A percentile compares a stretch with the other conserved stretches of the same genome.
phyloP scores from a whole-genome alignment of 139 green algal species.

The Chlorella vulgaris region DNA sequence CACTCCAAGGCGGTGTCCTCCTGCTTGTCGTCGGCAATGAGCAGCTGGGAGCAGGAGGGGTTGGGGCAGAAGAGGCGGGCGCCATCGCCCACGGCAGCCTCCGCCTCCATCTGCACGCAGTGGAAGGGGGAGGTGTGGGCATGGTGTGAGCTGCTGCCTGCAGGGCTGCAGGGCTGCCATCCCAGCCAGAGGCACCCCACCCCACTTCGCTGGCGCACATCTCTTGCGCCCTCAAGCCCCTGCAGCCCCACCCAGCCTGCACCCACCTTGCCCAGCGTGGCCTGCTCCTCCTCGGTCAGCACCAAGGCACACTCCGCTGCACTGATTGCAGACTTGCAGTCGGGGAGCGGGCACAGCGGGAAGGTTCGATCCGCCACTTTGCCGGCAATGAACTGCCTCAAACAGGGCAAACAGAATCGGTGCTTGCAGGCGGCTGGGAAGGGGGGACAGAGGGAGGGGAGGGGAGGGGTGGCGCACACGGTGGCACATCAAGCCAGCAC shows the following conservation, averaged over 20 bases:
- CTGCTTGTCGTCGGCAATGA: conserved; percentile 16
- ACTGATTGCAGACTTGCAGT: conserved; percentile 24
- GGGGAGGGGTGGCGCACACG: background rate
- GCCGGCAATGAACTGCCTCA: conserved; percentile 40
- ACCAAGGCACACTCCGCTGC: conserved; percentile 24
- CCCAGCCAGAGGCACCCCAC: too few relatives aligned
- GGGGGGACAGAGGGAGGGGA: background rate
- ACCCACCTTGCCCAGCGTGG: conserved; percentile 13
- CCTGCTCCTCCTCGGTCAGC: conserved; percentile 16
- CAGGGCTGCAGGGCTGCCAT: background rate
- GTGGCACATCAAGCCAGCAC: background rate
- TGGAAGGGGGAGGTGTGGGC: background rate
- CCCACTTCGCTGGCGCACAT: too few relatives aligned
- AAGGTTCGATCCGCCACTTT: conserved; percentile 32
- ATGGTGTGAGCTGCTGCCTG: background rate
- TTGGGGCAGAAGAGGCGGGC: conserved; percentile 54
- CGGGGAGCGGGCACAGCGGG: conserved; percentile 44
- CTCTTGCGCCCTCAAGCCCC: too few relatives aligned
- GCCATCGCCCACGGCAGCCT: conserved; percentile 35
- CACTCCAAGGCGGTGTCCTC: conserved; percentile 6
- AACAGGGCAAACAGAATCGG: conserved; percentile 47
- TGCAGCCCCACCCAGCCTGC: conserved; percentile 10
- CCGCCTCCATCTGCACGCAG: conserved; percentile 39
- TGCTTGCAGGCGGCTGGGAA: conserved; percentile 10
- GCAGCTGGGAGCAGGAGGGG: conserved; percentile 27